Percentiles rank a stretch among this genome's conserved stretches.
These are phyloP conservation scores for Fusarium duplospermum DNA, from an alignment of 2,329 filamentous ascomycete species.

Conservation along the genomic window DNA sequence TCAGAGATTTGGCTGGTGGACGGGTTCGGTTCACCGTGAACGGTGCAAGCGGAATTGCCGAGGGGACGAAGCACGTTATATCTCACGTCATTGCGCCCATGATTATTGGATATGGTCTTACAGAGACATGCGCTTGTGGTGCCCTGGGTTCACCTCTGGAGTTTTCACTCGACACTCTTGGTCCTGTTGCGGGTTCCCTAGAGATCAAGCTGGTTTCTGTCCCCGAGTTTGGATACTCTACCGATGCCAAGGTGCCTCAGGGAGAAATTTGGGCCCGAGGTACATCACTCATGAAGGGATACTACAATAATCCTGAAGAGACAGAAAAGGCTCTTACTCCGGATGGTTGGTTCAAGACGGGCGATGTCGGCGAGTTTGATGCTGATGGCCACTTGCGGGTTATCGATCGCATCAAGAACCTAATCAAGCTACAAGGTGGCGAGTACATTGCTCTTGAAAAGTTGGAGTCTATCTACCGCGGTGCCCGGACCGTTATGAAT, in stretches of 20 bases:
- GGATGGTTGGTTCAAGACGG: conserved; percentile 96
- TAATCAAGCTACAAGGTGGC: conserved; percentile 93
- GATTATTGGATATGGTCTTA: conserved; percentile 93
- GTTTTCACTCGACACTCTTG: conserved; percentile 81
- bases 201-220: conserved; percentile 94
- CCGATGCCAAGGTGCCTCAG: conserved; percentile 80
- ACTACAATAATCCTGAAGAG: conserved; percentile 88
- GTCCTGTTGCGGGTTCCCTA: conserved; percentile 79
- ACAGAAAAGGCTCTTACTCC: conserved; percentile 79
- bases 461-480: conserved; percentile 90
- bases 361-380: conserved; percentile 93
- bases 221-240: conserved; percentile 83
- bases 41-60: conserved; percentile 90
- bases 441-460: conserved; percentile 99
- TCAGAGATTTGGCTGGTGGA: conserved; percentile 89
- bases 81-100: conserved; percentile 93
- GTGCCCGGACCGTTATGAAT: conserved; percentile 79
- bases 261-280: conserved; percentile 93
- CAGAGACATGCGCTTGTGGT: conserved; percentile 88
- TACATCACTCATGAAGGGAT: conserved; percentile 76
- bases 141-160: conserved; percentile 83
- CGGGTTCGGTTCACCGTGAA: conserved; percentile 90
- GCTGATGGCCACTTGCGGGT: conserved; percentile 81
- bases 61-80: conserved; percentile 88
- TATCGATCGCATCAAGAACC: conserved; percentile 97